These are phyloP conservation scores for Botrytis sinoallii DNA, from an alignment of 2,329 filamentous ascomycete genomes.

Conservation along the genomic window DNA sequence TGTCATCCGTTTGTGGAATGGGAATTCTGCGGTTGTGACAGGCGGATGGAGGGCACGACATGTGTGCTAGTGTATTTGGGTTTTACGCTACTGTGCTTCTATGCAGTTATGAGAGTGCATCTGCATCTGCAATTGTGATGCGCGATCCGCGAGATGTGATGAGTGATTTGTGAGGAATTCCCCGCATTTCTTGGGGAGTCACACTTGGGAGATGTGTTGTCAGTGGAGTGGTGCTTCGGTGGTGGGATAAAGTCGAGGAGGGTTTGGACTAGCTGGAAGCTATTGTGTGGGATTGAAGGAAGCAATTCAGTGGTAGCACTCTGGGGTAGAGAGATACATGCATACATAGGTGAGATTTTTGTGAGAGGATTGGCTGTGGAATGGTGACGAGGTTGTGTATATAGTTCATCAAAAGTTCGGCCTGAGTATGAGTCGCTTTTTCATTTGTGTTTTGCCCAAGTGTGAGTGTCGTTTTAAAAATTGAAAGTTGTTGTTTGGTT, in stretches of 20 bases:
- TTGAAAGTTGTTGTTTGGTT: not conserved
- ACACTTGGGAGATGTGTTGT: not conserved
- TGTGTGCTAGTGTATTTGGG: not conserved
- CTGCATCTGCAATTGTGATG: not conserved
- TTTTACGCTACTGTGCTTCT: too few relatives aligned
- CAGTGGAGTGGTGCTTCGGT: not conserved
- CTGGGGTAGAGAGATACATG: not conserved
- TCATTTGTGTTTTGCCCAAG: not conserved
- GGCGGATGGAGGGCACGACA: not conserved
- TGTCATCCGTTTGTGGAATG: not conserved
- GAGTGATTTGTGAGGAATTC: not conserved
- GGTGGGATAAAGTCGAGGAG: not conserved
- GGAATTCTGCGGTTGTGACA: rapidly evolving
- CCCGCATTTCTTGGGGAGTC: not conserved
- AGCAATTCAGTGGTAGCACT: too few relatives aligned
- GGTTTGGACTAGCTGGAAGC: not conserved
- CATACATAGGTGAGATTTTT: not conserved
- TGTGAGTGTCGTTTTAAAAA: not conserved
- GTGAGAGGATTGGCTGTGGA: not conserved
- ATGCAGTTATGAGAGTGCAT: not conserved
- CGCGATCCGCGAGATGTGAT: not conserved
- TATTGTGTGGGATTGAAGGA: not conserved
- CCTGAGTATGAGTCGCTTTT: not conserved
- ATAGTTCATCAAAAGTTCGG: not conserved
- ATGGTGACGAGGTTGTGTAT: not conserved